phyloP scores from a whole-genome alignment of 2,329 filamentous ascomycete species.

The Onygenales sp. region DNA sequence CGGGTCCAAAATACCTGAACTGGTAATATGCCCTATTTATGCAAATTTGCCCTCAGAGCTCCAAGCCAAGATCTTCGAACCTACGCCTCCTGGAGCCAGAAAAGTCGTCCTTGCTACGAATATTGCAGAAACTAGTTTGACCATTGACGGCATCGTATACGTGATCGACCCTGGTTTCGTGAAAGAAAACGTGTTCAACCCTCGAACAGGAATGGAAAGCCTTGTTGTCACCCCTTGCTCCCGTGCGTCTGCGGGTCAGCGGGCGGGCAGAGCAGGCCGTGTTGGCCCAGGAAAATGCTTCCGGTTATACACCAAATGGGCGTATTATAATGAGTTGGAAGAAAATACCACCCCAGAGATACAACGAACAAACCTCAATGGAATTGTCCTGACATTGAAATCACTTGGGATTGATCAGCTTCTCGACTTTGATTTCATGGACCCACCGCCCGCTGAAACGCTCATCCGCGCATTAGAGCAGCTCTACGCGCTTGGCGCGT shows the following conservation, averaged over 20 bases:
- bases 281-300: slow-evolving; percentile 91
- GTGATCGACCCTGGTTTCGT: slow-evolving; percentile 94
- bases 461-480: slow-evolving; percentile 83
- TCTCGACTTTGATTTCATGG: slow-evolving; percentile 92
- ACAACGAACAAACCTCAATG: slow-evolving; percentile 76
- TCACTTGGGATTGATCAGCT: slow-evolving; percentile 86
- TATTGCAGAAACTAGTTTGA: slow-evolving; percentile 91
- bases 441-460: slow-evolving; percentile 80
- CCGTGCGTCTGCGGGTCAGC: slow-evolving; percentile 82
- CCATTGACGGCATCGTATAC: slow-evolving; percentile 91
- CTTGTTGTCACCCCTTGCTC: slow-evolving; percentile 86
- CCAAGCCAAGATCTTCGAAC: slow-evolving; percentile 90
- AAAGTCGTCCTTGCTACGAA: slow-evolving; percentile 95
- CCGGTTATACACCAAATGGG: slow-evolving; percentile 84
- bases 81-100: slow-evolving; percentile 71
- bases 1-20: slow-evolving; percentile 71
- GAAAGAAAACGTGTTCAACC: slow-evolving; percentile 91
- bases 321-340: slow-evolving; percentile 90
- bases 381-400: slow-evolving; percentile 76
- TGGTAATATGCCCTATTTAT: slow-evolving; percentile 90
- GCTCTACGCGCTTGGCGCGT: slow-evolving; percentile 78
- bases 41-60: slow-evolving; percentile 84
- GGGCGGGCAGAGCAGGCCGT: slow-evolving; percentile 84
- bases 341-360: slow-evolving; percentile 90
- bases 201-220: slow-evolving; percentile 83